A percentile compares a stretch with the other conserved stretches of the same genome.
Conservation (phyloP, 768 basidiomycete genomes). For the Mycena epipterygia region DNA sequence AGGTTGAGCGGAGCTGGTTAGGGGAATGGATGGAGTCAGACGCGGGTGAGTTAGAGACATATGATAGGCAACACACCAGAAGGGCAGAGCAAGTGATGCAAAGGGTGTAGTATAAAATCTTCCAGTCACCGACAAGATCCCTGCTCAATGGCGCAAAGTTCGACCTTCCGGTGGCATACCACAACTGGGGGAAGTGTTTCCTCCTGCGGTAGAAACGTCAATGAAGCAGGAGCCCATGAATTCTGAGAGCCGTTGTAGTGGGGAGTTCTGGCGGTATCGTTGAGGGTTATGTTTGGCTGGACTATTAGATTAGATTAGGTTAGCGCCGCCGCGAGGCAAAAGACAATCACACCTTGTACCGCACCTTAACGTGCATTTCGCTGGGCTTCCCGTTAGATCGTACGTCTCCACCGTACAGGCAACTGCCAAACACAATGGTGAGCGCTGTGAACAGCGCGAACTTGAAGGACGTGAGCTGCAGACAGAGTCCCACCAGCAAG, state of each 20-base stretch:
- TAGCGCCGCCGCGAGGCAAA: too few species aligned
- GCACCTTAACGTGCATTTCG: too few species aligned
- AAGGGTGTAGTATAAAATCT: neutral
- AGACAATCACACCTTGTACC: too few species aligned
- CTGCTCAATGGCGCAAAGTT: neutral
- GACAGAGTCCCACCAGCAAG: neutral
- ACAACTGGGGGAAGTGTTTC: neutral
- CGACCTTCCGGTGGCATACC: neutral
- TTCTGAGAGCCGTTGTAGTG: too few species aligned
- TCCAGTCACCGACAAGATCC: neutral
- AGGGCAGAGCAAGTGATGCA: neutral
- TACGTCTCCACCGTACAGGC: neutral
- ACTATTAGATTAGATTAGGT: too few species aligned
- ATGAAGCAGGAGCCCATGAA: too few species aligned
- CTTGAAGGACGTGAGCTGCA: constrained; percentile 2
- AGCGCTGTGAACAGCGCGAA: neutral
- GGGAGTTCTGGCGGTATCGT: too few species aligned
- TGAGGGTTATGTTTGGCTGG: too few species aligned
- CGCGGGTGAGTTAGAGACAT: neutral
- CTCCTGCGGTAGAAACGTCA: neutral
- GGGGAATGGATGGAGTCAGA: neutral
- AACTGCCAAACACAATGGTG: neutral
- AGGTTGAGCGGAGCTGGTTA: neutral
- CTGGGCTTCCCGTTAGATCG: too few species aligned
- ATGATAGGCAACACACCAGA: neutral